These are phyloP conservation scores for Mycena sp. DNA, from an alignment of 1,284 basidiomycete genomes.

Conservation along the genomic window DNA sequence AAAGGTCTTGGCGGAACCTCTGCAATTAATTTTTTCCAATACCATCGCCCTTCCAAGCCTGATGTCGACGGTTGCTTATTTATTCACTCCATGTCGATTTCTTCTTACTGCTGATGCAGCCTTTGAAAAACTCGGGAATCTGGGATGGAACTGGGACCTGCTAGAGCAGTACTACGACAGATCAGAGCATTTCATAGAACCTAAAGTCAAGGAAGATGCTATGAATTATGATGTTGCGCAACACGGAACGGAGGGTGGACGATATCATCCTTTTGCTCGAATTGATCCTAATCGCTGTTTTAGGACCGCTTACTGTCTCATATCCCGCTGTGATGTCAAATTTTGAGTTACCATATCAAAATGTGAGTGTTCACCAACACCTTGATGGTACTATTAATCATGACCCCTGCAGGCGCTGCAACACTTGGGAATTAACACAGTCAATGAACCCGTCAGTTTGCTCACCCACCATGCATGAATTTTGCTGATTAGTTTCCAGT, in stretches of 20 bases:
- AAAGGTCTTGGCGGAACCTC: slow-evolving; percentile 38
- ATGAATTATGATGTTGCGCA: not conserved
- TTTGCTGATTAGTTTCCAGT: not conserved
- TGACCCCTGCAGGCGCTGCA: slow-evolving; percentile 3
- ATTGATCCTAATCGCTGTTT: not conserved
- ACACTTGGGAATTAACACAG: not conserved
- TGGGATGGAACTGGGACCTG: slow-evolving; percentile 48
- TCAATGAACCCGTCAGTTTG: slow-evolving; percentile 1
- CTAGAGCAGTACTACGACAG: slow-evolving; percentile 40
- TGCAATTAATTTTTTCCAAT: slow-evolving; percentile 38
- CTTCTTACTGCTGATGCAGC: slow-evolving; percentile 25
- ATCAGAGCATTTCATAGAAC: slow-evolving; percentile 13
- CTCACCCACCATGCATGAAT: not conserved
- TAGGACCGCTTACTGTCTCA: slow-evolving; percentile 5
- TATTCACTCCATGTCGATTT: not conserved
- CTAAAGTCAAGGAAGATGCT: not conserved
- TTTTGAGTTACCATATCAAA: slow-evolving; percentile 5
- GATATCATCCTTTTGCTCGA: not conserved
- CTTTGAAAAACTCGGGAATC: slow-evolving; percentile 44
- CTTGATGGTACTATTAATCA: not conserved
- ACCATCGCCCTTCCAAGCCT: slow-evolving; percentile 37
- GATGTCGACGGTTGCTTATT: slow-evolving; percentile 41
- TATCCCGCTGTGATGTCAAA: not conserved
- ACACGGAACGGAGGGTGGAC: not conserved
- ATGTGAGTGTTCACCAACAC: not conserved